phyloP scores from a whole-genome alignment of 106 monocot genomes.

The Xerophyta viscosa region DNA sequence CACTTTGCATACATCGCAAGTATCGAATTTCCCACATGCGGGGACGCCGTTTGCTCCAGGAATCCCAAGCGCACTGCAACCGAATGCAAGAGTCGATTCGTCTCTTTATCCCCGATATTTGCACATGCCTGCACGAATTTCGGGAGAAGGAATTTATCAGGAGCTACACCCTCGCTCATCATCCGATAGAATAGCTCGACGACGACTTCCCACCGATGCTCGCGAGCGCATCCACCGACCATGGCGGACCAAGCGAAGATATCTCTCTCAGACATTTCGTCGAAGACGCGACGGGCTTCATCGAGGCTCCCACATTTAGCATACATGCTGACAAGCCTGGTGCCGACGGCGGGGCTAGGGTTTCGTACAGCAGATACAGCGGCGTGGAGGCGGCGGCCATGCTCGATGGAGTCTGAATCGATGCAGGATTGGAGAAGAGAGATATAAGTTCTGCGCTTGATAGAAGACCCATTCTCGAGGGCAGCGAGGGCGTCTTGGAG shows the following conservation, averaged over 20 bases:
- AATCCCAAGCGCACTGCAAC: slow-evolving; percentile 44
- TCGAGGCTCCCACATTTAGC: slow-evolving; percentile 70
- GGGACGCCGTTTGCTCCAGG: slow-evolving; percentile 14
- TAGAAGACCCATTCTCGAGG: slow-evolving; percentile 24
- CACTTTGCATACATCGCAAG: slow-evolving; percentile 84
- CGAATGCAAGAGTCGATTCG: slow-evolving; percentile 58
- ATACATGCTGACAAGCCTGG: slow-evolving; percentile 89
- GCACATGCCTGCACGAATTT: slow-evolving; percentile 75
- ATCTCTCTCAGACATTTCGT: slow-evolving; percentile 53
- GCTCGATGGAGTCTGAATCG: slow-evolving; percentile 47
- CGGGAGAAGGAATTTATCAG: slow-evolving; percentile 66
- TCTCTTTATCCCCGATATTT: slow-evolving; percentile 33
- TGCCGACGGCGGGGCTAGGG: slow-evolving; percentile 37
- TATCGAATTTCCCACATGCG: slow-evolving; percentile 56
- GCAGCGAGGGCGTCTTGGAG: slow-evolving; percentile 59
- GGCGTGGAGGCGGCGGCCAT: slow-evolving; percentile 58
- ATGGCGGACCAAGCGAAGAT: slow-evolving; percentile 76
- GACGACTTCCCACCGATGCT: slow-evolving; percentile 54
- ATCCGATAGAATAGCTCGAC: slow-evolving; percentile 47
- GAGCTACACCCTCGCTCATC: slow-evolving; percentile 47
- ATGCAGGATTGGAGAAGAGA: slow-evolving; percentile 77
- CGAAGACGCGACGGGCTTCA: slow-evolving; percentile 70
- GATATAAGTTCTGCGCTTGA: slow-evolving; percentile 37
- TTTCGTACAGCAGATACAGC: slow-evolving; percentile 19
- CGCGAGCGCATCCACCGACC: slow-evolving; percentile 54